Percentiles rank a stretch among this genome's conserved stretches.
phyloP scores from a whole-genome alignment of 345 rosid genomes.

The Corchorus capsularis region DNA sequence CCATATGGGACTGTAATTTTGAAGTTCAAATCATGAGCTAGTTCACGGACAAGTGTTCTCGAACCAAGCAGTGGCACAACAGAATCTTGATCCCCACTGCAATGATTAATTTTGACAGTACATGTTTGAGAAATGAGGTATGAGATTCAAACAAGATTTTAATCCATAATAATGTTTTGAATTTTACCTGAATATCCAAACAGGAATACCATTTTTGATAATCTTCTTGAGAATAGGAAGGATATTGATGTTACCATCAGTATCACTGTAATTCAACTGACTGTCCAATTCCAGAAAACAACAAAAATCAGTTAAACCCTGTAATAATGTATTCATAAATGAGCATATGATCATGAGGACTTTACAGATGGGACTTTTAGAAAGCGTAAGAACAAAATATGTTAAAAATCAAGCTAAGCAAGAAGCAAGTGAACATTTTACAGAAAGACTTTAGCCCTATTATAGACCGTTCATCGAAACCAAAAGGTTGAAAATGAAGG shows the following conservation, averaged over 20 bases:
- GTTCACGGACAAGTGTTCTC: slow-evolving; percentile 71
- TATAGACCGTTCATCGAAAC: not conserved
- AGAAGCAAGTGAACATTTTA: not conserved
- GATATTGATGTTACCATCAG: slow-evolving; percentile 63
- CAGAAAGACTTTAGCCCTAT: not conserved
- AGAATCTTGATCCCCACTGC: slow-evolving; percentile 89
- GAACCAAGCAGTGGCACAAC: slow-evolving; percentile 83
- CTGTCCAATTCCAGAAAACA: slow-evolving; percentile 37
- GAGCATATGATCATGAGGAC: not conserved
- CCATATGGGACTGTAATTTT: slow-evolving; percentile 67
- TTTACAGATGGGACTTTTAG: not conserved
- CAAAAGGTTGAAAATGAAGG: not conserved
- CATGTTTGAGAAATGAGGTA: not conserved
- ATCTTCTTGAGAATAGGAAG: slow-evolving; percentile 80
- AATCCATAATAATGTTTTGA: not conserved
- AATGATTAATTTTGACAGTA: slow-evolving; percentile 9
- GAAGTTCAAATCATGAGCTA: slow-evolving; percentile 69
- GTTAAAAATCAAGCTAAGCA: not conserved
- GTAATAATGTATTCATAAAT: not conserved
- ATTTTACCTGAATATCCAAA: slow-evolving; percentile 83
- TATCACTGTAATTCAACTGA: slow-evolving; percentile 52
- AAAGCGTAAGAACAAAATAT: not conserved
- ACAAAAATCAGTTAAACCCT: slow-evolving; percentile 1
- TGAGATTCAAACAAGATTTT: not conserved
- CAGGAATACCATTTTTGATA: slow-evolving; percentile 53